Base-by-base conservation (phyloP, 805 yeast species). In the Wickerhamiella bombiphila region DNA sequence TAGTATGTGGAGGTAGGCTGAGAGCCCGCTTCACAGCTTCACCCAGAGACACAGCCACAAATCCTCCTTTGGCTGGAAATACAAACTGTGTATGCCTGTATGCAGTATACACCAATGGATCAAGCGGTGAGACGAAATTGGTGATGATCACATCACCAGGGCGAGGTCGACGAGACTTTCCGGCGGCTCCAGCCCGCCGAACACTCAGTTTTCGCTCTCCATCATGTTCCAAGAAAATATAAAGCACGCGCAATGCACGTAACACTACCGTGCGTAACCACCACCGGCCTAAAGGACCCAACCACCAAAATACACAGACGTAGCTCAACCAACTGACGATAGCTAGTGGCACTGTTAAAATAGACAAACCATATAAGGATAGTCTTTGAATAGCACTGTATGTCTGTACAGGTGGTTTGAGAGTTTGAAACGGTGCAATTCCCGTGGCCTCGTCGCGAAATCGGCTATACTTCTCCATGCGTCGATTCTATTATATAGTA, bases 361-460 rank as follows among this genome's bases (percentile, higher is more conserved):
- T 73, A 56, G 86, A 96, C 43, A 82, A 72, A 3, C 82, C 74
- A 38, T 76, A 58, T 50, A 74, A 35, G n/a, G 32, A 35, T 2
- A 31, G 31, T 11, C 36, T 22, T 15, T 41, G 31, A 5, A 36
- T 14, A 14, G 30, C 18, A 21, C 26, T 22, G 30, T 26, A 26
- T 14, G 25, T 22, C 13, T 33, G 19, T 19, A 39, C 16, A 47
- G 42, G 16, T 39, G 39, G 22, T 26, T 40, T 42, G 14, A 43
- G 40, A 9, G 88, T 85, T 60, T 76, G 64, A 47, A 83, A 85
- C 3, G 95, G 95, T 0, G 93, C 76, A 16, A 85, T 78, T 14
- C 95, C 95, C 1, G 95, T 85, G 3, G 88, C 86, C 49, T 75
- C 79, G 53, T 85, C 95, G 53, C 94, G 68, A 75, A 79, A 85